Base-by-base conservation (phyloP, 805 yeast species). In the Saturnispora kantuleensis region DNA sequence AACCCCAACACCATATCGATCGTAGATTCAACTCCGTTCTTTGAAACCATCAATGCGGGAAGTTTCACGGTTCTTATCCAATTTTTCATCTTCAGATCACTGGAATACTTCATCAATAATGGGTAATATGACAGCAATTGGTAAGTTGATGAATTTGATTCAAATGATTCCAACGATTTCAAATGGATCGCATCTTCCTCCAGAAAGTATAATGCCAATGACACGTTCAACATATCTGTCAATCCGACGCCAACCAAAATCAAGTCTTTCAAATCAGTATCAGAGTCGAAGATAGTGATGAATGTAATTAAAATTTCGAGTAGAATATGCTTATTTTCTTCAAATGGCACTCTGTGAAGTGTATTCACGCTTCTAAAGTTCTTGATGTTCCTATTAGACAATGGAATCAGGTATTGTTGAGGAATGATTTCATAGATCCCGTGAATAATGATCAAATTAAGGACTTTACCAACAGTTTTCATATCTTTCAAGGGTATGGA, bases 401-500 rank as follows among this genome's bases (percentile, higher is more conserved):
- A 56, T 0, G 90, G 84, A 2, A 85, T 71, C 1, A 88, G 84
- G 17, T 79, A 68, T 2, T 73, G 73, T 8, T 58, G 47, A 0
- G 79, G 74, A 1, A 86, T 49, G 41, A 76, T 73, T 0, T 88
- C 76, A 52, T 81, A 82, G 0, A 90, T 68, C 0, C 95, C 89
- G 50, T 79, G 81, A 1, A 82, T 61, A 0, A 88, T 75, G 2
- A 89, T 67, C 10, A 82, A 47, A 50, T 80, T 82, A 15, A 83
- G 60, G 37, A 90, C 56, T 17, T 70, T 73, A 31, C 83, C 81
- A 45, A 93, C 74, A 4, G 76, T 72, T 57, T 79, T 83, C 72
- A 90, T 79, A 58, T 93, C 97, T 54, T 86, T 88, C 9, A 90
- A 67, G 0, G 97, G 85, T 12, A 90, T 80, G 8, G 82, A 67